phyloP scores from a whole-genome alignment of 352 stramenopile species.

The Globisporangium irregulare region DNA sequence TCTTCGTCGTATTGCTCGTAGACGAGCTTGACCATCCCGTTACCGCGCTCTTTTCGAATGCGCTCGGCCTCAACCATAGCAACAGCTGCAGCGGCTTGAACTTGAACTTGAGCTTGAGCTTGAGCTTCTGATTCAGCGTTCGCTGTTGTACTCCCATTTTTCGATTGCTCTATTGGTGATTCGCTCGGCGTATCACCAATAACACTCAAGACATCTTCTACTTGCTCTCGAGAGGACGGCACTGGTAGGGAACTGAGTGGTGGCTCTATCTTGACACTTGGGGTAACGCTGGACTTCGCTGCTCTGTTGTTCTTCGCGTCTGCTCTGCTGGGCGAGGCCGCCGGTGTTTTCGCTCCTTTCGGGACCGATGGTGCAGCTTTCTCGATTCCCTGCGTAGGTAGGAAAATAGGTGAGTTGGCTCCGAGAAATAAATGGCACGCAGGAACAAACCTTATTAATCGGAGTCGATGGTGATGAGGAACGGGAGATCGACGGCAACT shows the following conservation, averaged over 20 bases:
- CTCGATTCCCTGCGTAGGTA: background rate
- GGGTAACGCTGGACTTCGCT: background rate
- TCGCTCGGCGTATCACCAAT: background rate
- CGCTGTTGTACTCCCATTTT: background rate
- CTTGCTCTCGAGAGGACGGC: background rate
- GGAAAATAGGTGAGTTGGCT: background rate
- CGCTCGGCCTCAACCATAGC: conserved; percentile 21
- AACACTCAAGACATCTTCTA: background rate
- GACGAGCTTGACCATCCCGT: conserved; percentile 69
- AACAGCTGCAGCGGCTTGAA: background rate
- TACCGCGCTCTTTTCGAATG: conserved; percentile 43
- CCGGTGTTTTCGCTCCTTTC: background rate
- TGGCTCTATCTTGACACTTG: background rate
- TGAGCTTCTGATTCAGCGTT: background rate
- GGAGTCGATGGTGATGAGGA: conserved; percentile 17
- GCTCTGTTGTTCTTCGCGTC: conserved; percentile 1
- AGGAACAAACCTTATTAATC: conserved; percentile 30
- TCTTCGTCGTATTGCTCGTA: conserved; percentile 89
- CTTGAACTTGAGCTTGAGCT: background rate
- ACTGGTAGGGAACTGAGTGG: background rate
- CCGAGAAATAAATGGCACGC: background rate
- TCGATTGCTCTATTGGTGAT: background rate
- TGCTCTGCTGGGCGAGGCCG: background rate
- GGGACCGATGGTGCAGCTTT: background rate
- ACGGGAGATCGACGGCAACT: conserved; percentile 34